These are phyloP conservation scores for Podaxis carcinomalis DNA, from an alignment of 768 basidiomycete genomes.

Conservation along the genomic window DNA sequence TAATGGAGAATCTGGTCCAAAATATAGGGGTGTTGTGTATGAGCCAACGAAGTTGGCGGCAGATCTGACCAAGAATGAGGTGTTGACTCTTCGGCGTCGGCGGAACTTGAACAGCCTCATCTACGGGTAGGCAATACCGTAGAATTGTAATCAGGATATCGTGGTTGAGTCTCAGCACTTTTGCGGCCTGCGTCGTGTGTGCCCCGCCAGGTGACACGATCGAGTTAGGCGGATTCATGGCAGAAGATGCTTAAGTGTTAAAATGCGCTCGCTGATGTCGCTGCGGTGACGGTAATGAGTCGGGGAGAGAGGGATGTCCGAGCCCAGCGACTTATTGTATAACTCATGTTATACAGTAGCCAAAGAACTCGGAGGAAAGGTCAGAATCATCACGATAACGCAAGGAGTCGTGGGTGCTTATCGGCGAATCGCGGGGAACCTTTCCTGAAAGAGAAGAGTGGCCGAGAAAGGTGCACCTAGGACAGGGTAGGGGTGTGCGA, in stretches of 20 bases:
- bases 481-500: neutral
- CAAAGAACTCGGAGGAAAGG: neutral
- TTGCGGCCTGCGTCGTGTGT: neutral
- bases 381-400: conserved; percentile 2
- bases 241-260: neutral
- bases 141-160: conserved; percentile 4
- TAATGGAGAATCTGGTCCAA: conserved; percentile 6
- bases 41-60: neutral
- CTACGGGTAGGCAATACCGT: neutral
- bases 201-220: neutral
- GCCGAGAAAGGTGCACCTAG: neutral
- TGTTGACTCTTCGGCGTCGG: neutral
- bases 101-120: neutral
- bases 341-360: conserved; percentile 6
- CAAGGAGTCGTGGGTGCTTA: neutral
- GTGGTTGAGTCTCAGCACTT: neutral
- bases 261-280: neutral
- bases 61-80: conserved; percentile 4
- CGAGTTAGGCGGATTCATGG: neutral
- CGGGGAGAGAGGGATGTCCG: neutral
- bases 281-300: neutral
- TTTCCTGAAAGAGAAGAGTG: conserved; percentile 7
- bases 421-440: conserved; percentile 4
- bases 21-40: neutral
- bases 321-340: neutral